A percentile compares a stretch with the other conserved stretches of the same genome.
Conservation (phyloP, 225 moss, liverwort and hornwort species). For the Physcomitrium patens region DNA sequence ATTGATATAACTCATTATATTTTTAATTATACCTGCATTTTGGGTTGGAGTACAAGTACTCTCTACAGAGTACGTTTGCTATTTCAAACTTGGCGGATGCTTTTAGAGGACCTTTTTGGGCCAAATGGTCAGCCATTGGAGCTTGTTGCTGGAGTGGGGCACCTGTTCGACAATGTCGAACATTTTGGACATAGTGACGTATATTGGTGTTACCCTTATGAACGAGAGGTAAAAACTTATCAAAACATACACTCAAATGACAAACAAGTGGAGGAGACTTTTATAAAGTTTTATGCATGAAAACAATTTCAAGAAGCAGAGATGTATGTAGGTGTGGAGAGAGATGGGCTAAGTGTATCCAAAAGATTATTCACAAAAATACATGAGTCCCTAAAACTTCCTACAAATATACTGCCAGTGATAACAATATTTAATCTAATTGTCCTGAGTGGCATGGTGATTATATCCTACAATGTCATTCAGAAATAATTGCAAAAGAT, state of each 20-base stretch:
- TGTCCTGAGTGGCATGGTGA: too few species aligned
- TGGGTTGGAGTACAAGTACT: fast-evolving
- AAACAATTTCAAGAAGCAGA: not conserved
- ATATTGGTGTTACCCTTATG: not conserved
- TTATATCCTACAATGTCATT: too few species aligned
- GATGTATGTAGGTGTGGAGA: too few species aligned
- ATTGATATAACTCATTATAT: not conserved
- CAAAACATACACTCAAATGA: not conserved
- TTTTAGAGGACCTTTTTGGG: not conserved
- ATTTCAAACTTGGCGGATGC: not conserved
- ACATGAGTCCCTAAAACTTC: too few species aligned
- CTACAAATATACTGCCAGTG: too few species aligned
- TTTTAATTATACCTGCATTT: not conserved
- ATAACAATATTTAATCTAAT: too few species aligned
- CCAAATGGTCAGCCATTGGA: not conserved
- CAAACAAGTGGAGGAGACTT: not conserved
- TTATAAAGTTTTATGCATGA: not conserved
- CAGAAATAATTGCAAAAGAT: too few species aligned
- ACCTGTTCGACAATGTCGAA: not conserved
- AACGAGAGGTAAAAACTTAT: not conserved
- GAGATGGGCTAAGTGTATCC: too few species aligned
- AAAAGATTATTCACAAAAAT: too few species aligned
- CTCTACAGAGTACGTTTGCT: not conserved
- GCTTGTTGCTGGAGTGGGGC: not conserved
- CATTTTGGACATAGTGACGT: not conserved